Conservation (phyloP, 352 stramenopile genomes). For the Pythium vanterpoolii region DNA sequence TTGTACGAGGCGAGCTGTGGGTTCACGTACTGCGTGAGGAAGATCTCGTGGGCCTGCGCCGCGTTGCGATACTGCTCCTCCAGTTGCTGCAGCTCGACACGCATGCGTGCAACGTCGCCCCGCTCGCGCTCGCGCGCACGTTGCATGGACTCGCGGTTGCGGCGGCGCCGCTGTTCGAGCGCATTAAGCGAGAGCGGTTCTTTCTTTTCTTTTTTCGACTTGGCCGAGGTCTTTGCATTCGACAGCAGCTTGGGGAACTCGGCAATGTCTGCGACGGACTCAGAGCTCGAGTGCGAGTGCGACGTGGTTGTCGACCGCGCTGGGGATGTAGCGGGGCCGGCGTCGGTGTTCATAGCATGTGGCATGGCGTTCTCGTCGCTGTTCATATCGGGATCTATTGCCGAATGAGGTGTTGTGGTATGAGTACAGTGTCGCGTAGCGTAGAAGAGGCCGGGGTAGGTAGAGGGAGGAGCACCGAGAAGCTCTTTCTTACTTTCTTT, state of each 20-base stretch:
- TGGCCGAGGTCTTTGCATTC: background rate
- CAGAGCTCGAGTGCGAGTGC: constrained; percentile 12
- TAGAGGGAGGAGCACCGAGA: too few species aligned
- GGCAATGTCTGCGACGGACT: constrained; percentile 13
- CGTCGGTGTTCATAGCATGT: background rate
- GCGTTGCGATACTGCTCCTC: constrained; percentile 33
- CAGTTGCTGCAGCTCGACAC: constrained; percentile 30
- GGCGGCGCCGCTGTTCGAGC: constrained; percentile 35
- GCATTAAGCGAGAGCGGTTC: constrained; percentile 18
- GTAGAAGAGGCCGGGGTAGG: too few species aligned
- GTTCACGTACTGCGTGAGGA: constrained; percentile 19
- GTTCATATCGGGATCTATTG: background rate
- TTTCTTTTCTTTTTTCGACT: constrained; percentile 11
- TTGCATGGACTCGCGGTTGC: constrained; percentile 51
- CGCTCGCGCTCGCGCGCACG: constrained; percentile 33
- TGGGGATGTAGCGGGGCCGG: background rate
- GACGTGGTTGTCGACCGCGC: background rate
- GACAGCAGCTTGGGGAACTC: background rate
- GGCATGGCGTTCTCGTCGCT: background rate
- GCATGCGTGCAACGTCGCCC: constrained; percentile 31
- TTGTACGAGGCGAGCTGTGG: constrained; percentile 28
- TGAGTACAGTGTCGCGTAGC: too few species aligned
- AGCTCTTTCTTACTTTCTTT: too few species aligned
- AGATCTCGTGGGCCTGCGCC: constrained; percentile 17
- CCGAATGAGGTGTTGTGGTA: too few species aligned